phyloP scores from a whole-genome alignment of 495 filamentous ascomycete species.

The Xylaria flabelliformis region DNA sequence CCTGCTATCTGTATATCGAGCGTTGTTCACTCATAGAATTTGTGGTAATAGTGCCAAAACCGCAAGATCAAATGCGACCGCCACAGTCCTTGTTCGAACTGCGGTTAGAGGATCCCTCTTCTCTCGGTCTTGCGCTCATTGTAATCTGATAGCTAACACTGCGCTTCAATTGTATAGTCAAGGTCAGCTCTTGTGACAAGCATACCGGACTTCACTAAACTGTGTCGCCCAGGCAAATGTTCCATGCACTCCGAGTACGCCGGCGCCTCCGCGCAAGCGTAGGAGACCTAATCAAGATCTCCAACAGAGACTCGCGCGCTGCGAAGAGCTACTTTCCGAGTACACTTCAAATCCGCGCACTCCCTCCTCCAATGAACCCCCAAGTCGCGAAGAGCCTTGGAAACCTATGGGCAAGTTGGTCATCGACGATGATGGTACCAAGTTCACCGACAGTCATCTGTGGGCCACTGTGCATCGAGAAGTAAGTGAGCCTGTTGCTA shows the following conservation, averaged over 20 bases:
- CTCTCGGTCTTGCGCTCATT: slow-evolving; percentile 4
- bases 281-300: slow-evolving; percentile 56
- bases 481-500: slow-evolving; percentile 38
- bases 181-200: slow-evolving; percentile 29
- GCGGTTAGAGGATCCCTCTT: slow-evolving; percentile 49
- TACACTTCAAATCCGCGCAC: slow-evolving; percentile 50
- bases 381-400: slow-evolving; percentile 44
- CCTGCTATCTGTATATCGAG: neutral
- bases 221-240: slow-evolving; percentile 49
- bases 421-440: slow-evolving; percentile 51
- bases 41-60: slow-evolving; percentile 60
- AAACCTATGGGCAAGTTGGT: slow-evolving; percentile 51
- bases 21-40: neutral
- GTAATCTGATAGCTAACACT: slow-evolving; percentile 3
- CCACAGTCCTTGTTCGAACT: slow-evolving; percentile 70
- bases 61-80: slow-evolving; percentile 76
- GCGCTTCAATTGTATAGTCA: slow-evolving; percentile 27
- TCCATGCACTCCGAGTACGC: slow-evolving; percentile 54
- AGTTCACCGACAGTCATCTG: slow-evolving; percentile 54
- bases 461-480: slow-evolving; percentile 51
- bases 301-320: slow-evolving; percentile 55
- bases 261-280: slow-evolving; percentile 55
- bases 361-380: slow-evolving; percentile 28
- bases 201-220: slow-evolving; percentile 24
- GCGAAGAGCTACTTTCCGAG: slow-evolving; percentile 54